Percentiles rank a stretch among this genome's conserved stretches.
Conservation (phyloP, 305 asterid species). For the Fraxinus baroniana region DNA sequence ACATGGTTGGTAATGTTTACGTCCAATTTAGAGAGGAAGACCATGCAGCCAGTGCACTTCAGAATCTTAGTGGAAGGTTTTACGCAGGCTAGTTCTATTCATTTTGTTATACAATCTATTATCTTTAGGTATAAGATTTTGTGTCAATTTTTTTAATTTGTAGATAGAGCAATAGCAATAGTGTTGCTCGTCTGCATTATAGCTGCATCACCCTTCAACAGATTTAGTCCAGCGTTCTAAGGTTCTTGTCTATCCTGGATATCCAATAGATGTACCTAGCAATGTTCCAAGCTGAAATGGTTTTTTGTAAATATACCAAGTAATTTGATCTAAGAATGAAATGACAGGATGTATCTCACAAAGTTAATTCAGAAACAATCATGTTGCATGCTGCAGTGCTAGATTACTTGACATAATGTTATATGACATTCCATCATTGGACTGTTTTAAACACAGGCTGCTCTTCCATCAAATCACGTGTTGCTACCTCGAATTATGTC, state of each 20-base stretch:
- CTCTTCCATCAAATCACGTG: too few species aligned
- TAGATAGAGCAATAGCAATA: neutral
- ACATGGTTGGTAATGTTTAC: constrained; percentile 38
- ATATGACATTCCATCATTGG: too few species aligned
- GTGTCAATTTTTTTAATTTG: neutral
- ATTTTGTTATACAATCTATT: neutral
- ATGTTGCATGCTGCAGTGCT: too few species aligned
- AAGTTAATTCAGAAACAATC: too few species aligned
- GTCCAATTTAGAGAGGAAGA: constrained; percentile 21
- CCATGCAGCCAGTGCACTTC: constrained; percentile 33
- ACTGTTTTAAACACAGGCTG: too few species aligned
- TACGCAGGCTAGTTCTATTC: constrained; percentile 30
- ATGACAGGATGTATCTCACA: neutral
- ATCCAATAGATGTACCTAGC: neutral
- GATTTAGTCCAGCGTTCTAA: neutral
- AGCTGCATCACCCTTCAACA: neutral
- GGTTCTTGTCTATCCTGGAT: neutral
- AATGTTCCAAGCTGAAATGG: neutral
- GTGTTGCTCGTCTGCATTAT: too few species aligned
- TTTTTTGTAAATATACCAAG: neutral
- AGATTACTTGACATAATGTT: too few species aligned
- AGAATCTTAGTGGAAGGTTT: constrained; percentile 31
- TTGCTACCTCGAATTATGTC: too few species aligned
- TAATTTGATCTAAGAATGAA: neutral
- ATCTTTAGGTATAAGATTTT: neutral